Evolutionary conservation across 257 asterid genomes (phyloP).

Genomic region (Gentiana macrophylla): DNA sequence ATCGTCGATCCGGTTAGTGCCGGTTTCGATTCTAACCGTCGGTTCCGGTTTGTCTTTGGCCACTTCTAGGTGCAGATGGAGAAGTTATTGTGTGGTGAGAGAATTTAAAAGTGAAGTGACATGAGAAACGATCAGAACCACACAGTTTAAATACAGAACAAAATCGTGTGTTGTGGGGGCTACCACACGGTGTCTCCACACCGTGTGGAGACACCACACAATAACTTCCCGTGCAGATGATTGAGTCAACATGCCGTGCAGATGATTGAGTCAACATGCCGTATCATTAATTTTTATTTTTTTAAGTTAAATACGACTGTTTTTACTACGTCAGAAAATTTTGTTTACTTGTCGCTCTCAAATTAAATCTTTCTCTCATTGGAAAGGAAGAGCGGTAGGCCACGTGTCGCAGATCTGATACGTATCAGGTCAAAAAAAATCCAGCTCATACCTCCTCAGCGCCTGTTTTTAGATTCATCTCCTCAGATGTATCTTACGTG

Average conservation of each 20-base stretch:
- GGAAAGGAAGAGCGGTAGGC: slow-evolving; percentile 2
- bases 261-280: slow-evolving; percentile 6
- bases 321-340: slow-evolving; percentile 1
- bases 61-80: too few relatives aligned
- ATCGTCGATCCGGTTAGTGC: too few relatives aligned
- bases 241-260: slow-evolving; percentile 6
- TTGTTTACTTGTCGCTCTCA: background rate
- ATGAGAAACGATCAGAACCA: too few relatives aligned
- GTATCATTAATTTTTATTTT: slow-evolving; percentile 8
- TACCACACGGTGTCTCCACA: too few relatives aligned
- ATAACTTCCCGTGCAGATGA: background rate
- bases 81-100: too few relatives aligned
- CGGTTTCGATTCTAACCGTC: too few relatives aligned
- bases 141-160: too few relatives aligned
- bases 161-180: too few relatives aligned
- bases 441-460: slow-evolving; percentile 17
- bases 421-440: slow-evolving; percentile 23
- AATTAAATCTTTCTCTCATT: background rate
- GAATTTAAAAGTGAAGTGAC: too few relatives aligned
- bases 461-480: slow-evolving; percentile 28
- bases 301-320: too few relatives aligned
- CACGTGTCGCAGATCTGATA: slow-evolving; percentile 30
- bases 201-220: too few relatives aligned
- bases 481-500: slow-evolving; percentile 7
- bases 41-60: too few relatives aligned